Conservation (phyloP, 2,329 filamentous ascomycete species). For the Trematosphaeria pertusa region DNA sequence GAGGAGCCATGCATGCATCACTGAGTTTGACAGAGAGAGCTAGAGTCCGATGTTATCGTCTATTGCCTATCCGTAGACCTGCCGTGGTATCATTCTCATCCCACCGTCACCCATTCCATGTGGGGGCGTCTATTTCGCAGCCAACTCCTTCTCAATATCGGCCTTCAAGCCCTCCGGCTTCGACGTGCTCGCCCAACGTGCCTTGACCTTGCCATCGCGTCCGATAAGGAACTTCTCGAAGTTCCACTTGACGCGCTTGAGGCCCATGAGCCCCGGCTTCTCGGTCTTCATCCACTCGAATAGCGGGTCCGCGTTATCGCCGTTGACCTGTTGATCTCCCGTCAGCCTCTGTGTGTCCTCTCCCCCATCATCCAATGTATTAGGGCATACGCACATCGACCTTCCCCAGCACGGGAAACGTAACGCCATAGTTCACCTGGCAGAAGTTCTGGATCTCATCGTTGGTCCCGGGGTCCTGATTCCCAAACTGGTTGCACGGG, state of each 20-base stretch:
- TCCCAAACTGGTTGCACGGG: conserved; percentile 97
- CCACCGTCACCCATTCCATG: neutral
- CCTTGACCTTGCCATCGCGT: conserved; percentile 83
- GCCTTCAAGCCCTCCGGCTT: conserved; percentile 84
- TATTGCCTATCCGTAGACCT: neutral
- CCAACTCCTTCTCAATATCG: conserved; percentile 75
- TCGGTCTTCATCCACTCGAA: conserved; percentile 76
- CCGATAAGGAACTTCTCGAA: conserved; percentile 98
- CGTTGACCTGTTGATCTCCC: too few species aligned
- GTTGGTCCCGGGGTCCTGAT: conserved; percentile 81
- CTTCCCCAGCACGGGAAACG: conserved; percentile 91
- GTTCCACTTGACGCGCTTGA: conserved; percentile 98
- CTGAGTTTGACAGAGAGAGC: too few species aligned
- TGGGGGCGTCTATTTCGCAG: conserved; percentile 11
- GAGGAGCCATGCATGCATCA: too few species aligned
- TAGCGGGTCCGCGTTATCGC: conserved; percentile 77
- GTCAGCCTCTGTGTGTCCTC: too few species aligned
- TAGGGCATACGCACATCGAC: too few species aligned
- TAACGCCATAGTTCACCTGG: conserved; percentile 92
- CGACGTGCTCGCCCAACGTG: conserved; percentile 84
- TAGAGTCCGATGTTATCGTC: too few species aligned
- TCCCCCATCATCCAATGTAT: too few species aligned
- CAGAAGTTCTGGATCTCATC: conserved; percentile 74
- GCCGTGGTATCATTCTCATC: conserved; percentile 4
- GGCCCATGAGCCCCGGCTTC: conserved; percentile 82